Conservation (phyloP, 2,329 filamentous ascomycete species). For the Myriosclerotinia curreyana region DNA sequence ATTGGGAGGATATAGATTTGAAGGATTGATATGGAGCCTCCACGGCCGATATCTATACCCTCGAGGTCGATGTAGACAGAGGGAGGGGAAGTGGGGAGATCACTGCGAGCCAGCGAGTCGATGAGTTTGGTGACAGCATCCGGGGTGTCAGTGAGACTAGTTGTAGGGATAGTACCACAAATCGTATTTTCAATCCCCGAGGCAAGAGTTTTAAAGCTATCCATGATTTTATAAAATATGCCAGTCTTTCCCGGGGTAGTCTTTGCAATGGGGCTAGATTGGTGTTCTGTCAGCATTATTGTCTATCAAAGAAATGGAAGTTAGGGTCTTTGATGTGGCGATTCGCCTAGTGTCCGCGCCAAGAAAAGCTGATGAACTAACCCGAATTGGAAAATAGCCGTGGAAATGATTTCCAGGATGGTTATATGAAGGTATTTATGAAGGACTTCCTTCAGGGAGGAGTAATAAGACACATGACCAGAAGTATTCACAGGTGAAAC, state of each 20-base stretch:
- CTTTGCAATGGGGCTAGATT: background rate
- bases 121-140: slow-evolving; percentile 14
- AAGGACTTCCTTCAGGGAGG: background rate
- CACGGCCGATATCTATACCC: slow-evolving; percentile 43
- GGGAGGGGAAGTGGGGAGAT: slow-evolving; percentile 33
- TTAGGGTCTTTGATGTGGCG: background rate
- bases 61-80: slow-evolving; percentile 47
- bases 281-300: background rate
- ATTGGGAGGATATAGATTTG: slow-evolving; percentile 39
- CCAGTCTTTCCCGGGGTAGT: background rate
- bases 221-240: background rate
- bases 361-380: background rate
- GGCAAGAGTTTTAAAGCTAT: background rate
- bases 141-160: slow-evolving; percentile 8
- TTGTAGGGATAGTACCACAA: background rate
- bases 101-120: slow-evolving; percentile 10
- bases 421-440: background rate
- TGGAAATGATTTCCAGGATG: background rate
- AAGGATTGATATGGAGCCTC: slow-evolving; percentile 45
- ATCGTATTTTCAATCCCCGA: background rate
- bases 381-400: background rate
- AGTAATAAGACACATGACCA: background rate
- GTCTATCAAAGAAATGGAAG: background rate
- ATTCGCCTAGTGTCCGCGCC: background rate
- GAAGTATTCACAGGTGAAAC: background rate